Percentiles rank a stretch among this genome's conserved stretches.
Conservation (phyloP, 371 early-diverging fungal genomes). For the Mucor circinelloides region DNA sequence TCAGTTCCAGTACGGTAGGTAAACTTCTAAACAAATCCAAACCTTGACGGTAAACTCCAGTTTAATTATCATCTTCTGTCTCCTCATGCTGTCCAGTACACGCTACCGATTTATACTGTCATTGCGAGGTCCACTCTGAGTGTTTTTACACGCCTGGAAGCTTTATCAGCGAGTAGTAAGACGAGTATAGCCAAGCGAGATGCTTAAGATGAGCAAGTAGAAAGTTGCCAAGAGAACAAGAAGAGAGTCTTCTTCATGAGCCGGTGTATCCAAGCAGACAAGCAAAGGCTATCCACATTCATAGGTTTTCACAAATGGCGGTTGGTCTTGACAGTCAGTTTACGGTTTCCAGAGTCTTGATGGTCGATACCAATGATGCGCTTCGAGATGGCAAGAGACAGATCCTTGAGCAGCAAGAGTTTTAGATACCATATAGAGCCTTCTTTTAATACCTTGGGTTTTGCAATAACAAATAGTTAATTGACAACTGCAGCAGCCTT, state of each 20-base stretch:
- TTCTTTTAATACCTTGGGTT: constrained; percentile 23
- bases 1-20: constrained; percentile 83
- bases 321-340: constrained; percentile 80
- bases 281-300: constrained; percentile 79
- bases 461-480: constrained; percentile 17
- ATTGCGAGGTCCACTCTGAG: constrained; percentile 30
- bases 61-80: constrained; percentile 83
- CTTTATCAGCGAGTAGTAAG: constrained; percentile 66
- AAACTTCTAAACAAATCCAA: constrained; percentile 74
- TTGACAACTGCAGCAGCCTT: constrained; percentile 5
- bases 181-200: constrained; percentile 85
- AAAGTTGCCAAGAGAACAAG: constrained; percentile 87
- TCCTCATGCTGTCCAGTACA: constrained; percentile 71
- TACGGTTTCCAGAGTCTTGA: constrained; percentile 73
- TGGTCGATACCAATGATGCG: constrained; percentile 33
- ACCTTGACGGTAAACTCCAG: constrained; percentile 83
- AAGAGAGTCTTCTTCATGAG: constrained; percentile 73
- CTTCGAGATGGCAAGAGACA: constrained; percentile 22
- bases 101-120: constrained; percentile 34
- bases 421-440: constrained; percentile 42
- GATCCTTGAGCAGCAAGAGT: constrained; percentile 57
- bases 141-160: constrained; percentile 46
- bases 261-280: constrained; percentile 78
- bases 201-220: constrained; percentile 74
- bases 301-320: constrained; percentile 88